phyloP scores from a whole-genome alignment of 805 yeast species.

The Candida takata region DNA sequence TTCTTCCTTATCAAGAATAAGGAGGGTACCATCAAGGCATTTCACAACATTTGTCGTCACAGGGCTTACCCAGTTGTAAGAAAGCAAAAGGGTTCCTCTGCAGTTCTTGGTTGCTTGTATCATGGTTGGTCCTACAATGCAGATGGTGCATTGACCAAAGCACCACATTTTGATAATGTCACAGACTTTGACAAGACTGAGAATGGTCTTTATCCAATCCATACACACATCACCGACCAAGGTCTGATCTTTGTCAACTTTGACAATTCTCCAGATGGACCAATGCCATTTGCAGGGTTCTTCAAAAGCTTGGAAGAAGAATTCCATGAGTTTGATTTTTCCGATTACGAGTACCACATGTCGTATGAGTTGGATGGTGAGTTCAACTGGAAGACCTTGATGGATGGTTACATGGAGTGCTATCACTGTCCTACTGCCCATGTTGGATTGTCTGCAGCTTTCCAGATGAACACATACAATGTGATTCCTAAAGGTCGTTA shows the following conservation, averaged over 20 bases:
- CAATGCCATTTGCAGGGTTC: constrained; percentile 44
- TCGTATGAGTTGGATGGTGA: constrained; percentile 56
- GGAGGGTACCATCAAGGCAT: constrained; percentile 46
- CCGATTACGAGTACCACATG: constrained; percentile 58
- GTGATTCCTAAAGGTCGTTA: constrained; percentile 53
- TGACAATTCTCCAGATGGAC: constrained; percentile 31
- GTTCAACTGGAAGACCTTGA: constrained; percentile 60
- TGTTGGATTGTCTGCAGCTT: constrained; percentile 51
- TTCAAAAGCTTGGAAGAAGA: constrained; percentile 44
- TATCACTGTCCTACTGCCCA: constrained; percentile 66
- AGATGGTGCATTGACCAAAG: constrained; percentile 52
- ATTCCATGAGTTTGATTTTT: constrained; percentile 50
- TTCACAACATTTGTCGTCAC: constrained; percentile 61
- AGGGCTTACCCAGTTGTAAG: constrained; percentile 57
- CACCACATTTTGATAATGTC: constrained; percentile 55
- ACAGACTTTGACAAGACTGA: constrained; percentile 51
- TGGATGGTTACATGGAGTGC: constrained; percentile 65
- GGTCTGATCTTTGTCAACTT: constrained; percentile 54
- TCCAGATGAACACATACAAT: constrained; percentile 57
- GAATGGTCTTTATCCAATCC: constrained; percentile 48
- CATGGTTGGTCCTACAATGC: constrained; percentile 63
- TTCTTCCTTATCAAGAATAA: constrained; percentile 50
- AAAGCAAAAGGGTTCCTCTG: constrained; percentile 53
- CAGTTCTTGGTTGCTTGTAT: constrained; percentile 51
- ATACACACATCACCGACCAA: constrained; percentile 46